These are phyloP conservation scores for Zygnema circumcarinatum DNA, from an alignment of 139 green algal species.

Conservation along the genomic window DNA sequence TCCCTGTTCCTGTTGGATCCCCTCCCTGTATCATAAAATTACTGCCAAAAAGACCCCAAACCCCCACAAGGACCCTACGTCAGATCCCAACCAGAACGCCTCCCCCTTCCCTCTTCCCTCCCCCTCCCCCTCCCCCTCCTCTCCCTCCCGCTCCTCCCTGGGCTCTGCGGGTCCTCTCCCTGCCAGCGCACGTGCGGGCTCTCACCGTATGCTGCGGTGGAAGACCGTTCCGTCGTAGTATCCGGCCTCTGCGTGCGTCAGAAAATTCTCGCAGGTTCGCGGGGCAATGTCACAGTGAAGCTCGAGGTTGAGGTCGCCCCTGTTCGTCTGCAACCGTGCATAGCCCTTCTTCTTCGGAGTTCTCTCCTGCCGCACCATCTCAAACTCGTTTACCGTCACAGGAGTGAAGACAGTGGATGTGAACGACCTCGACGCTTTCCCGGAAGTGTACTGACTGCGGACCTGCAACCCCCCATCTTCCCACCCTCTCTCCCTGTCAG, in stretches of 20 bases:
- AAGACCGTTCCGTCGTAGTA: conserved; percentile 92
- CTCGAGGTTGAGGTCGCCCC: conserved; percentile 79
- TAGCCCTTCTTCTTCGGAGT: conserved; percentile 90
- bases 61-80: background rate
- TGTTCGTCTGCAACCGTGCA: conserved; percentile 75
- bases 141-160: conserved; percentile 84
- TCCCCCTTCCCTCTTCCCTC: conserved; percentile 17
- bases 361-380: conserved; percentile 71
- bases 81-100: background rate
- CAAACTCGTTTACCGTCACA: conserved; percentile 69
- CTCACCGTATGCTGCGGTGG: conserved; percentile 82
- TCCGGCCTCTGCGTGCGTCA: conserved; percentile 81
- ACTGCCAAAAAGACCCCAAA: too few relatives aligned
- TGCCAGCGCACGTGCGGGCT: conserved; percentile 64
- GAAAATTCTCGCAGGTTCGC: conserved; percentile 95
- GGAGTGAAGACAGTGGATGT: conserved; percentile 79
- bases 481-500: conserved; percentile 32
- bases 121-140: conserved; percentile 77
- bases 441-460: conserved; percentile 64
- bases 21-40: conserved; percentile 79
- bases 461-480: conserved; percentile 17
- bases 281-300: conserved; percentile 66
- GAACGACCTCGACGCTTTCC: conserved; percentile 72
- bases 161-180: conserved; percentile 95
- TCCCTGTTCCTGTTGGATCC: conserved; percentile 93